A percentile compares a stretch with the other conserved stretches of the same genome.
Evolutionary conservation across 1,284 basidiomycete genomes (phyloP).

Genomic region (Pseudozyma pruni): DNA sequence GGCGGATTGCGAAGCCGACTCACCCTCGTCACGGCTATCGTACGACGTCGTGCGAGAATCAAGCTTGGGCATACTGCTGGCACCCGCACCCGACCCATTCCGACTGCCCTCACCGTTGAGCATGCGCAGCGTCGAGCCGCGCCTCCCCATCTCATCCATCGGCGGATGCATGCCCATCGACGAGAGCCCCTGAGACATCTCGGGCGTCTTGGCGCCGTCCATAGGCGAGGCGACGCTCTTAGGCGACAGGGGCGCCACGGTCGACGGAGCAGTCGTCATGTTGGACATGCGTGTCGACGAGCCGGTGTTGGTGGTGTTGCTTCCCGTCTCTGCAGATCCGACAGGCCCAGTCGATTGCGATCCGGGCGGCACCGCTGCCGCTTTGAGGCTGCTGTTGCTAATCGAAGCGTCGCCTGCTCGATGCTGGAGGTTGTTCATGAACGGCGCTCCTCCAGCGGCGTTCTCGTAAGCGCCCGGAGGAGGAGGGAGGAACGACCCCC

Average conservation of each 20-base stretch:
- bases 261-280: conserved; percentile 28
- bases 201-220: conserved; percentile 25
- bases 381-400: conserved; percentile 2
- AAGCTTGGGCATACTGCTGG: conserved; percentile 36
- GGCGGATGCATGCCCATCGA: conserved; percentile 49
- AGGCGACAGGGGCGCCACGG: conserved; percentile 42
- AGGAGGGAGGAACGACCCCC: conserved; percentile 72
- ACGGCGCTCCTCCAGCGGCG: conserved; percentile 74
- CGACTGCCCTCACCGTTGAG: conserved; percentile 70
- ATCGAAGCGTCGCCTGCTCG: conserved; percentile 58
- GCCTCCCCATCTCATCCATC: conserved; percentile 16
- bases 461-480: conserved; percentile 73
- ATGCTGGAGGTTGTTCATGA: conserved; percentile 80
- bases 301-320: conserved; percentile 18
- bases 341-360: conserved; percentile 19
- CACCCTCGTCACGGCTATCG: conserved; percentile 9
- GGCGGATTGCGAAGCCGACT: not conserved
- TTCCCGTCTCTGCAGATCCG: conserved; percentile 7
- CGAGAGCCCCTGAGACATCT: conserved; percentile 20
- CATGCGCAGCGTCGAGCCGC: conserved; percentile 73
- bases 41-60: conserved; percentile 28
- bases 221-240: conserved; percentile 48
- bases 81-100: conserved; percentile 1
- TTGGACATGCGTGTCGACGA: conserved; percentile 21
- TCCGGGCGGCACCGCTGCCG: not conserved